Evolutionary conservation across 1,284 basidiomycete species (phyloP).

Genomic region (Trametes sp.): DNA sequence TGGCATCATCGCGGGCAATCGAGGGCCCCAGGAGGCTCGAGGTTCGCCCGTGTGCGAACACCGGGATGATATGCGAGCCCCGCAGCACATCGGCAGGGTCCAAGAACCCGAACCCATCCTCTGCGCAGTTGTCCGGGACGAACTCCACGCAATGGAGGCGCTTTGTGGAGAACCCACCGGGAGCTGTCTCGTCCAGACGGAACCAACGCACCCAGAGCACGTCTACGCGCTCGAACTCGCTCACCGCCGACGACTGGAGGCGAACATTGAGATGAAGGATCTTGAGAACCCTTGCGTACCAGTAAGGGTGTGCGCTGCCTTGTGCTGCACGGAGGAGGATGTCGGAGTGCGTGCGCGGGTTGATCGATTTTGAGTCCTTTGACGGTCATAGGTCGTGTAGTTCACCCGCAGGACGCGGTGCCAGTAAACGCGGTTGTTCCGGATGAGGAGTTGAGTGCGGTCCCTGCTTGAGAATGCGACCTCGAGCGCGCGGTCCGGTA

Average conservation of each 20-base stretch:
- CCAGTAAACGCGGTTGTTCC: constrained; percentile 39
- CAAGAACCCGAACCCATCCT: constrained; percentile 49
- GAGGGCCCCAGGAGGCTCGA: constrained; percentile 31
- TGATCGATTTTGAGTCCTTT: constrained; percentile 47
- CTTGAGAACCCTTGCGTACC: constrained; percentile 32
- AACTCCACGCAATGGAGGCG: constrained; percentile 45
- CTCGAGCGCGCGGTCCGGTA: no score
- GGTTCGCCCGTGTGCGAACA: constrained; percentile 40
- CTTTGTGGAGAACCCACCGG: constrained; percentile 28
- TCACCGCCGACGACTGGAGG: background rate
- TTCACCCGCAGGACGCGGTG: constrained; percentile 45
- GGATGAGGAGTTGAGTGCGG: constrained; percentile 28
- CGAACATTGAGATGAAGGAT: constrained; percentile 39
- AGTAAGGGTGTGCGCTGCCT: constrained; percentile 24
- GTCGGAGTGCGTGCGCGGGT: constrained; percentile 42
- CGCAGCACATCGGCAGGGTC: constrained; percentile 47
- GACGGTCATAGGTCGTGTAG: constrained; percentile 54
- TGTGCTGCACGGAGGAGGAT: constrained; percentile 43
- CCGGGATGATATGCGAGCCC: constrained; percentile 47
- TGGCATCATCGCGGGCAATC: constrained; percentile 22
- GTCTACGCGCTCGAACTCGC: constrained; percentile 32
- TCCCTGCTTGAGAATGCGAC: no score
- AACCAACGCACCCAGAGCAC: constrained; percentile 50
- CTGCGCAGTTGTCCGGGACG: constrained; percentile 26
- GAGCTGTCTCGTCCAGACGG: constrained; percentile 28